Conservation (phyloP, 345 rosid genomes). For the Microthlaspi erraticum region DNA sequence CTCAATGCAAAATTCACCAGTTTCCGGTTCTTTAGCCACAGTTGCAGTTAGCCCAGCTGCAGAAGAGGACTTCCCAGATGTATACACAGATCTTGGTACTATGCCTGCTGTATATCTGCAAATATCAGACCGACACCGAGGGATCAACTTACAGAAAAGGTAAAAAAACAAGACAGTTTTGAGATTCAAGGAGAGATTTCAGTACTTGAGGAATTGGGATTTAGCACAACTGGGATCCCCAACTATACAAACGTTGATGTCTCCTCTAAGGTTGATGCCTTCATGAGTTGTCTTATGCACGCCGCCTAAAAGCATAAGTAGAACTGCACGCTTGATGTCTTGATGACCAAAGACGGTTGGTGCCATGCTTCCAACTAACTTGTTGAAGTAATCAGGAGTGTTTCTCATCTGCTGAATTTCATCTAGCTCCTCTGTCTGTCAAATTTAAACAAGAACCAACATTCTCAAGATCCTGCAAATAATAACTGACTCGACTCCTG, state of each 20-base stretch:
- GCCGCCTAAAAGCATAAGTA: conserved; percentile 94
- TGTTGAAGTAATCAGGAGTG: conserved; percentile 95
- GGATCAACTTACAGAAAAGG: not conserved
- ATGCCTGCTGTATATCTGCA: conserved; percentile 83
- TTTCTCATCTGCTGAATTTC: conserved; percentile 87
- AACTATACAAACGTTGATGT: conserved; percentile 93
- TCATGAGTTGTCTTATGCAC: conserved; percentile 91
- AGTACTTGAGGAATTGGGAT: conserved; percentile 97
- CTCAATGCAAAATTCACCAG: conserved; percentile 99
- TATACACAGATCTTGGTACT: conserved; percentile 97
- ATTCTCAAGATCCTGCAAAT: not conserved
- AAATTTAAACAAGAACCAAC: conserved; percentile 6
- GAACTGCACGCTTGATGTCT: conserved; percentile 93
- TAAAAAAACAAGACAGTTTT: not conserved
- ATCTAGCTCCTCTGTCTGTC: conserved; percentile 76
- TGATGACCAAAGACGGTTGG: conserved; percentile 96
- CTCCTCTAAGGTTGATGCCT: conserved; percentile 97
- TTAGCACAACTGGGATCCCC: conserved; percentile 99
- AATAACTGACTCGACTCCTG: not conserved
- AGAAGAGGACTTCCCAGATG: conserved; percentile 97
- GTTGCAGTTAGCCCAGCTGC: conserved; percentile 98
- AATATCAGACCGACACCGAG: conserved; percentile 4
- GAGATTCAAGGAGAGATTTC: not conserved
- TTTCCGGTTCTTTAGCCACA: conserved; percentile 98
- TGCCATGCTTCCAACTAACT: conserved; percentile 87